A percentile compares a stretch with the other conserved stretches of the same genome.
Conservation (phyloP, 345 rosid genomes). For the Ailanthus altissimus region DNA sequence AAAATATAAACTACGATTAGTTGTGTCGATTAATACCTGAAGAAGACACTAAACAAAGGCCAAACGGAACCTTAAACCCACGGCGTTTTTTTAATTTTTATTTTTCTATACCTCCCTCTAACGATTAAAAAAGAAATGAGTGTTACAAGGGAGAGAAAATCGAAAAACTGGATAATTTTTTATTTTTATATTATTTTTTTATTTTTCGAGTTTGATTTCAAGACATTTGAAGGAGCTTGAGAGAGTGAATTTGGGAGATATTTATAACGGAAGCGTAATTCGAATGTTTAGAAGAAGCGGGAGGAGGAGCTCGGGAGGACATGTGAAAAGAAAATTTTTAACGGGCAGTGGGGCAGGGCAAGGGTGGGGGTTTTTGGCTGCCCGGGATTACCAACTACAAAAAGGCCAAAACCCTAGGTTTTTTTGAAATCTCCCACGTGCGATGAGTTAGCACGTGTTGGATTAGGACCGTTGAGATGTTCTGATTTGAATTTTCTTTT, state of each 20-base stretch:
- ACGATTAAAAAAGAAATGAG: neutral
- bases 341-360: conserved; percentile 33
- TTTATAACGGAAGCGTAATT: conserved; percentile 23
- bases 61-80: conserved; percentile 1
- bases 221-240: conserved; percentile 7
- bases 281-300: conserved; percentile 75
- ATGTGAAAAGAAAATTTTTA: neutral
- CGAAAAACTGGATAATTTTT: neutral
- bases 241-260: neutral
- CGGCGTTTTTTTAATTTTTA: neutral
- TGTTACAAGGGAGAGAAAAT: neutral
- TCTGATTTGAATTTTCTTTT: neutral
- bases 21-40: conserved; percentile 23
- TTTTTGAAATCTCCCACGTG: conserved; percentile 41
- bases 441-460: conserved; percentile 8
- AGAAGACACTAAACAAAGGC: neutral
- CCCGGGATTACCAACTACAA: conserved; percentile 25
- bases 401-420: conserved; percentile 53
- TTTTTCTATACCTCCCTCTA: conserved; percentile 23
- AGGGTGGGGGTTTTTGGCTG: conserved; percentile 25
- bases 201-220: neutral
- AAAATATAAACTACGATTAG: neutral
- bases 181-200: too few species aligned
- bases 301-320: too few species aligned
- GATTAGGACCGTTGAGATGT: neutral